These are phyloP conservation scores for Aspergillus jensenii DNA, from an alignment of 2,329 filamentous ascomycete genomes.

Conservation along the genomic window DNA sequence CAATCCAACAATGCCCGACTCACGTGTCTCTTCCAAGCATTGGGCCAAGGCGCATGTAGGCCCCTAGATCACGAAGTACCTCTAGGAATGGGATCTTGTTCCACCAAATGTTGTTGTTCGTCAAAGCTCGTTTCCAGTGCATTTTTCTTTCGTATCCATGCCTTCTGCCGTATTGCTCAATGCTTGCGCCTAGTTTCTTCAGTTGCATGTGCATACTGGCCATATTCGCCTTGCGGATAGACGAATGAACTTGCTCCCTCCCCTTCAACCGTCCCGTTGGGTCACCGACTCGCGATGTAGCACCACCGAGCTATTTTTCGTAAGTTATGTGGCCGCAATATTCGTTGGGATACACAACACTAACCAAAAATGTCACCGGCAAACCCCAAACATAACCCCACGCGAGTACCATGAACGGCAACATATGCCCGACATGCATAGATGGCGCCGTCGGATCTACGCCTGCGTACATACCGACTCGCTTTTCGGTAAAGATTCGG, in stretches of 20 bases:
- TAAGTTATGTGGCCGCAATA: slow-evolving; percentile 15
- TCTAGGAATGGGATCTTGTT: slow-evolving; percentile 70
- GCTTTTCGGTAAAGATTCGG: slow-evolving; percentile 45
- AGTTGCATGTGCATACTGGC: slow-evolving; percentile 51
- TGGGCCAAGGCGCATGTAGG: slow-evolving; percentile 72
- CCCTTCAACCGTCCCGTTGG: slow-evolving; percentile 46
- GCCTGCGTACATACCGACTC: slow-evolving; percentile 49
- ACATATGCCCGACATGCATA: slow-evolving; percentile 51
- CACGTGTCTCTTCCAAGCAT: slow-evolving; percentile 88
- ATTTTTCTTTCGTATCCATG: slow-evolving; percentile 65
- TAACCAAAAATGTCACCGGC: slow-evolving; percentile 45
- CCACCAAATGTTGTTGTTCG: slow-evolving; percentile 87
- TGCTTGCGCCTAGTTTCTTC: slow-evolving; percentile 70
- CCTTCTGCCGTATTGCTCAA: slow-evolving; percentile 63
- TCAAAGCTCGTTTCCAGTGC: slow-evolving; percentile 65
- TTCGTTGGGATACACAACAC: slow-evolving; percentile 14
- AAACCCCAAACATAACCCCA: slow-evolving; percentile 52
- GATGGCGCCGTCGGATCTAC: slow-evolving; percentile 52
- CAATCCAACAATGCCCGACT: slow-evolving; percentile 38
- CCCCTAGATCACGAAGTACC: slow-evolving; percentile 71
- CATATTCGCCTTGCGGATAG: slow-evolving; percentile 47
- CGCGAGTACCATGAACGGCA: slow-evolving; percentile 52
- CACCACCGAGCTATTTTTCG: slow-evolving; percentile 43
- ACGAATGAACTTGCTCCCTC: slow-evolving; percentile 37
- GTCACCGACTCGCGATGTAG: slow-evolving; percentile 48